A percentile compares a stretch with the other conserved stretches of the same genome.
Conservation (phyloP, 2,329 filamentous ascomycete species). For the Talaromyces sp. region DNA sequence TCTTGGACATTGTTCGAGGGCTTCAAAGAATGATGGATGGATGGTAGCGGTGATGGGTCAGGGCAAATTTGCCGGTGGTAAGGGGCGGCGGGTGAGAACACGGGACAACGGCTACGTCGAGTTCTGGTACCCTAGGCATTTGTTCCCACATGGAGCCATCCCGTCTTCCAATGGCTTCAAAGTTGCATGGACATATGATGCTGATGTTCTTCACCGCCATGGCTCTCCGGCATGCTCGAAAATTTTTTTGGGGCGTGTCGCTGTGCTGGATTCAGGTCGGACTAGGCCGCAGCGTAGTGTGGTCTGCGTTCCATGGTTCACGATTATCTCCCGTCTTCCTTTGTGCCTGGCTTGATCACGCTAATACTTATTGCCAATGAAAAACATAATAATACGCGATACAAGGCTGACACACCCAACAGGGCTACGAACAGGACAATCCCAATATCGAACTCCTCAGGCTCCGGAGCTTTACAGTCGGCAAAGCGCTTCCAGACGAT, state of each 20-base stretch:
- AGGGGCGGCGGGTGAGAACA: slow-evolving; percentile 8
- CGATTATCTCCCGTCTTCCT: slow-evolving; percentile 13
- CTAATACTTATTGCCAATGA: slow-evolving; percentile 12
- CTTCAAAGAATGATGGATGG: neutral
- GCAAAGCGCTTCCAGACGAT: slow-evolving; percentile 60
- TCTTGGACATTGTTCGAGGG: neutral
- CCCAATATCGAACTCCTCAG: slow-evolving; percentile 75
- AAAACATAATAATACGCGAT: slow-evolving; percentile 5
- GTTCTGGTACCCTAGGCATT: neutral
- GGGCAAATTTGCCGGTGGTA: slow-evolving; percentile 3
- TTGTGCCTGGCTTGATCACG: slow-evolving; percentile 6
- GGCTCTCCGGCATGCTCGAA: neutral
- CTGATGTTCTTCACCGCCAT: neutral
- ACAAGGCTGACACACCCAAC: slow-evolving; percentile 30
- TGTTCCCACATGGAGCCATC: neutral
- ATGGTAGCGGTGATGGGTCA: neutral
- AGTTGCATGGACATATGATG: neutral
- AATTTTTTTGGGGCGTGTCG: neutral
- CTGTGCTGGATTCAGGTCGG: neutral
- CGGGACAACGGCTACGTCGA: slow-evolving; percentile 8
- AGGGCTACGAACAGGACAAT: slow-evolving; percentile 73
- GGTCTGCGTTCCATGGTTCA: slow-evolving; percentile 37
- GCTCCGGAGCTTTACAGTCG: slow-evolving; percentile 72
- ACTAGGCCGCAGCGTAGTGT: slow-evolving; percentile 22
- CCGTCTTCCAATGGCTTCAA: neutral